Evolutionary conservation across 371 early-diverging fungal genomes (phyloP), one percentile per base, ranked within the genome.

Genomic region (Phascolomyces articulosus): DNA sequence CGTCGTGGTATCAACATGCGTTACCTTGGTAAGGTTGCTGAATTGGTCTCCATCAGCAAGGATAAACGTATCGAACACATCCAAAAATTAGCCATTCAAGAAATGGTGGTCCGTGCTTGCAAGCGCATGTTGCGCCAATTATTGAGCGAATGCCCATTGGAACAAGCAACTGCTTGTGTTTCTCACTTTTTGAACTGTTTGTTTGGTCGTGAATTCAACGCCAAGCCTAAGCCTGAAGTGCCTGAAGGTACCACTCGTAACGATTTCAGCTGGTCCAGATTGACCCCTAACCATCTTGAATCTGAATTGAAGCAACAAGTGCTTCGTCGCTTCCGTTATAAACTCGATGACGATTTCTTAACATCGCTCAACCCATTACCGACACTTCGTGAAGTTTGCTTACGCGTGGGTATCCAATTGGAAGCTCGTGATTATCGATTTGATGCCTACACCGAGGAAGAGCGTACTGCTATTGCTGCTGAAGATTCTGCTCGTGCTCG

Each of bases 1-100:
- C 90, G 89, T 56, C 93, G 95, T 41, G 98, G 98, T 70, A 91
- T 98, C 79, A 98, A 97, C 82, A 96, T 97, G 95, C 89, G 98
- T 58, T 97, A 96, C 70, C 85, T 98, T 11, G 97, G 97, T 27
- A 86, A 78, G 49, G 77, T 95, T 21, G 88, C 89, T 21, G 66
- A 75, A 20, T 59, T 90, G 27, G 79, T 94, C 26, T 74, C 86
- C 16, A 70, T 86, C 29, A 78, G 80, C 58, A 79, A 88, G 21
- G 88, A 81, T 53, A 75, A 85, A 41, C 83, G 83, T 28, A 77
- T 87, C 54, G 79, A 79, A 7, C 85, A 87, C 47, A 78, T 88
- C 54, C 77, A 80, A 34, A 59, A 79, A 20, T 62, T 90, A 38
- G 79, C 83, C 41, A 60, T 89, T 29, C 90, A 91, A 67, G 97